Percentiles rank a stretch among this genome's conserved stretches.
These are phyloP conservation scores for Mycena rosella DNA, from an alignment of 768 basidiomycete species.

Conservation along the genomic window DNA sequence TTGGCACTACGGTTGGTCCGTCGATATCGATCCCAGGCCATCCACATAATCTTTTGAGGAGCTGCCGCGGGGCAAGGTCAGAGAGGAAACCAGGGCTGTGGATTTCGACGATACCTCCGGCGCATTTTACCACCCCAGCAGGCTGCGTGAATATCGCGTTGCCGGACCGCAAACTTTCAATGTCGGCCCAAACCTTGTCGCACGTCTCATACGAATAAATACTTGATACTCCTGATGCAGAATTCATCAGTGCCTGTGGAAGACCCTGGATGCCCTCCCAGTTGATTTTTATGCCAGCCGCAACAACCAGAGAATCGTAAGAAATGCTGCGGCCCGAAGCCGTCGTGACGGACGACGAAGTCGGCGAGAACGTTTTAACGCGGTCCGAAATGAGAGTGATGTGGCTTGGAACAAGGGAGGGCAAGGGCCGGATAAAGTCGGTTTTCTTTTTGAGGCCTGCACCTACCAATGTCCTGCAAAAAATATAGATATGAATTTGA, in stretches of 20 bases:
- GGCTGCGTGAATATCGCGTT: constrained; percentile 97
- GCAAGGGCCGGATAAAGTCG: constrained; percentile 74
- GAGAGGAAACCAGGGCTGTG: neutral
- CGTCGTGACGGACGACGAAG: constrained; percentile 79
- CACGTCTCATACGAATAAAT: constrained; percentile 94
- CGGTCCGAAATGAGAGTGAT: constrained; percentile 79
- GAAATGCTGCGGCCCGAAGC: constrained; percentile 74
- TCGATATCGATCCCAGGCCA: constrained; percentile 89
- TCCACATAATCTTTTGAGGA: constrained; percentile 97
- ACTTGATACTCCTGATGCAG: constrained; percentile 85
- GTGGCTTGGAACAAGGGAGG: constrained; percentile 79
- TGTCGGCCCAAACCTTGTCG: constrained; percentile 90
- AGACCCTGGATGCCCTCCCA: constrained; percentile 84
- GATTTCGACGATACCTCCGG: constrained; percentile 69
- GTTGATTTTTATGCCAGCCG: constrained; percentile 90
- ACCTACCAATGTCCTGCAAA: constrained; percentile 88
- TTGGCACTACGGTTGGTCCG: constrained; percentile 68
- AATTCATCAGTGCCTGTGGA: constrained; percentile 79
- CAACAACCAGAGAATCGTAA: constrained; percentile 92
- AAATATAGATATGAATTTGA: constrained; percentile 11
- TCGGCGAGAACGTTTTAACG: constrained; percentile 81
- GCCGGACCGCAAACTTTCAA: constrained; percentile 80
- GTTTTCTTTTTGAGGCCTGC: constrained; percentile 84
- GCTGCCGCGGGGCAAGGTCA: constrained; percentile 53
- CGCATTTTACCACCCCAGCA: constrained; percentile 92